These are phyloP conservation scores for Cladosporium sp. DNA, from an alignment of 2,329 filamentous ascomycete genomes.

Conservation along the genomic window DNA sequence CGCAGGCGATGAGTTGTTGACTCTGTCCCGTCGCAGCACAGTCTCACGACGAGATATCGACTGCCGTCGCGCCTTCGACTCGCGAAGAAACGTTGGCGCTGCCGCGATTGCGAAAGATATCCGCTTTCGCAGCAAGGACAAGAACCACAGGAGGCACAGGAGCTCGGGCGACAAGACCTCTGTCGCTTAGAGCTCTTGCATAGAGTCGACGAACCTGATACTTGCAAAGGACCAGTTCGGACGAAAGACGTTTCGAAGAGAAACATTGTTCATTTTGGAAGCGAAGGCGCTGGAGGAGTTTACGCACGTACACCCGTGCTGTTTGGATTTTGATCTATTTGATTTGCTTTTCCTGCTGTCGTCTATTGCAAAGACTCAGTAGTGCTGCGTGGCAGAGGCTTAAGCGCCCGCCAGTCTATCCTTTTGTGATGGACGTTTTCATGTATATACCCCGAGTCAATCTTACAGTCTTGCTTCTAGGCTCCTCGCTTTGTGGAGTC, in stretches of 20 bases:
- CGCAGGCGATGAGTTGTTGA: neutral
- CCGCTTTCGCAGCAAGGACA: conserved; percentile 3
- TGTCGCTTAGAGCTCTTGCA: neutral
- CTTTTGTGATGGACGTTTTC: too few relatives aligned
- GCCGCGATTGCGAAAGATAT: conserved; percentile 8
- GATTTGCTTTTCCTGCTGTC: neutral
- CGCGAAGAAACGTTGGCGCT: neutral
- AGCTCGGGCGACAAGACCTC: conserved; percentile 1
- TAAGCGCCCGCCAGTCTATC: neutral
- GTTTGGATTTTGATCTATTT: neutral
- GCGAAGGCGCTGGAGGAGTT: conserved; percentile 10
- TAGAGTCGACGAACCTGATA: neutral
- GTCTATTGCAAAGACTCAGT: neutral
- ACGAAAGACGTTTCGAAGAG: neutral
- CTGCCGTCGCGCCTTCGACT: neutral
- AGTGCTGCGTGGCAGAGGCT: neutral
- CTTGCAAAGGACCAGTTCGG: neutral
- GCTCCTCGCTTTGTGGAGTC: too few relatives aligned
- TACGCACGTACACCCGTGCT: neutral
- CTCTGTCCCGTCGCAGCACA: neutral
- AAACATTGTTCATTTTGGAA: neutral
- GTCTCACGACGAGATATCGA: conserved; percentile 1
- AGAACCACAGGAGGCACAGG: conserved; percentile 2
- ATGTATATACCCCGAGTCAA: too few relatives aligned
- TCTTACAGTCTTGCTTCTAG: too few relatives aligned